Conservation (phyloP, 2,329 filamentous ascomycete species). For the Raffaelea ambrosiae region DNA sequence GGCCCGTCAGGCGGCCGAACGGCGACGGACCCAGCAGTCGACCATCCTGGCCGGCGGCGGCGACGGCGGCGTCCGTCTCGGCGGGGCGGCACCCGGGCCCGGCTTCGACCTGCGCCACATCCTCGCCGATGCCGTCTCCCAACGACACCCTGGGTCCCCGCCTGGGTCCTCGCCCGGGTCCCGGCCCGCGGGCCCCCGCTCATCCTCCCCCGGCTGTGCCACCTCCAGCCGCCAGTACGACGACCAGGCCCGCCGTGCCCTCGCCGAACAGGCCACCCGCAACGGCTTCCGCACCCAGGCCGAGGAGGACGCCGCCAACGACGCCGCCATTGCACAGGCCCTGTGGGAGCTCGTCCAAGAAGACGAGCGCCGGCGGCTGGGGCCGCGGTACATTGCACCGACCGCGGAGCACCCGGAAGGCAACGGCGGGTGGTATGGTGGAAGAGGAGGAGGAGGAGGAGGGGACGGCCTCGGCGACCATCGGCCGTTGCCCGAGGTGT, state of each 20-base stretch:
- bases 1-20: conserved; percentile 67
- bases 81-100: conserved; percentile 42
- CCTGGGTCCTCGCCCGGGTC: no score
- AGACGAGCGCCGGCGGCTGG: conserved; percentile 53
- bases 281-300: conserved; percentile 77
- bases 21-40: conserved; percentile 34
- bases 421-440: conserved; percentile 22
- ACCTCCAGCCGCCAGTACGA: conserved; percentile 37
- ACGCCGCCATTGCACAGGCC: conserved; percentile 76
- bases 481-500: no score
- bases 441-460: background rate
- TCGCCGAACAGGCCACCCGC: conserved; percentile 29
- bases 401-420: conserved; percentile 44
- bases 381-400: conserved; percentile 40
- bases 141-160: conserved; percentile 36
- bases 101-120: conserved; percentile 63
- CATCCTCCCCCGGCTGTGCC: conserved; percentile 74
- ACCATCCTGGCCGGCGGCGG: conserved; percentile 19
- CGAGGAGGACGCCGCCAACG: conserved; percentile 83
- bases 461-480: background rate
- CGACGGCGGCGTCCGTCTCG: conserved; percentile 64
- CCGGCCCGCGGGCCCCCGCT: no score
- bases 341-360: conserved; percentile 81
- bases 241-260: conserved; percentile 9
- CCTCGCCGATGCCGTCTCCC: conserved; percentile 63